Conservation (phyloP, 345 rosid species). For the Corchorus capsularis region DNA sequence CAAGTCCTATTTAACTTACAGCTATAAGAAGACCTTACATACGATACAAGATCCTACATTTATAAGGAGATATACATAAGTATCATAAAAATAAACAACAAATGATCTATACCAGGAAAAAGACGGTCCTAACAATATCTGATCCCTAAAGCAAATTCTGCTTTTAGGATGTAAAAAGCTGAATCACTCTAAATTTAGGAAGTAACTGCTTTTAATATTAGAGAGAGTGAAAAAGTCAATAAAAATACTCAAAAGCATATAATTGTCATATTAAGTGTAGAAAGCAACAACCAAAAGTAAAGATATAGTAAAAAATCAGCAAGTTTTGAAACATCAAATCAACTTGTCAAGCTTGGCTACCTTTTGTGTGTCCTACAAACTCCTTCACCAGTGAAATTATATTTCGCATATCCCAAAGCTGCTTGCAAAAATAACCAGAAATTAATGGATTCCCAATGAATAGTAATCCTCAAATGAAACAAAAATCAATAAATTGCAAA, state of each 20-base stretch:
- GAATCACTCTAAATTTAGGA: neutral
- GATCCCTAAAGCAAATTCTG: neutral
- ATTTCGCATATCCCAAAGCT: conserved; percentile 99
- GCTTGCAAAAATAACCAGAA: conserved; percentile 35
- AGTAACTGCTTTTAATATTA: neutral
- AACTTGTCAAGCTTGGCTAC: conserved; percentile 37
- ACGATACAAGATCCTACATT: conserved; percentile 8
- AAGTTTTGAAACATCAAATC: conserved; percentile 1
- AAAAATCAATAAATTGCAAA: neutral
- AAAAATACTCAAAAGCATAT: neutral
- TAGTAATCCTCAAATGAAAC: conserved; percentile 5
- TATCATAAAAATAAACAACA: neutral
- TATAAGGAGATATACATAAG: no score
- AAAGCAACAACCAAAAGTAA: neutral
- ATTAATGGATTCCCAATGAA: neutral
- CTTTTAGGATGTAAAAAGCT: neutral
- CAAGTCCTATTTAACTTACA: conserved; percentile 4
- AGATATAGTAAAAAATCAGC: neutral
- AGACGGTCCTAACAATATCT: conserved; percentile 2
- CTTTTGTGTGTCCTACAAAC: conserved; percentile 90
- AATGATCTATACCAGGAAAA: conserved; percentile 7
- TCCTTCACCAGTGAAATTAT: conserved; percentile 83
- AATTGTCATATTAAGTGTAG: neutral
- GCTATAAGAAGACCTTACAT: conserved; percentile 22
- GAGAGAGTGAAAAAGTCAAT: neutral